Percentiles rank a stretch among this genome's conserved stretches.
These are phyloP conservation scores for Magnolia changhungtana DNA, from an alignment of 164 flowering plant species.

Conservation along the genomic window DNA sequence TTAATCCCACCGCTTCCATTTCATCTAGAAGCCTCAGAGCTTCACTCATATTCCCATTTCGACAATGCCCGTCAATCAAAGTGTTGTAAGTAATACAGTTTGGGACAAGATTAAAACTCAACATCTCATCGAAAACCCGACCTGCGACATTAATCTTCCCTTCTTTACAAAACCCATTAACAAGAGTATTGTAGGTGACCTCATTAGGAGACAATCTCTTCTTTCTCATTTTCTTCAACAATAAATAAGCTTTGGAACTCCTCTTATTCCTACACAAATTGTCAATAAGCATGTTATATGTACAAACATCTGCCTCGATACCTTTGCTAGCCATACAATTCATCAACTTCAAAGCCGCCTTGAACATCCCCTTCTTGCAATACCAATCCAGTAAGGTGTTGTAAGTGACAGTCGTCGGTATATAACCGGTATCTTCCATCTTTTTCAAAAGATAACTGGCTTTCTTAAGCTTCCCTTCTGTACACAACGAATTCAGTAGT, in stretches of 20 bases:
- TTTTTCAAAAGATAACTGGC: slow-evolving; percentile 57
- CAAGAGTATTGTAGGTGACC: slow-evolving; percentile 69
- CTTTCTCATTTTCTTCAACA: slow-evolving; percentile 74
- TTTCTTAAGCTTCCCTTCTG: slow-evolving; percentile 60
- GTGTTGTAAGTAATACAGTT: slow-evolving; percentile 62
- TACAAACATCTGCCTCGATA: slow-evolving; percentile 64
- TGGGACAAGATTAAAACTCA: slow-evolving; percentile 43
- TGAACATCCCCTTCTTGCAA: slow-evolving; percentile 71
- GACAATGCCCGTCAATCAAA: slow-evolving; percentile 63
- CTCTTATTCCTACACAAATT: slow-evolving; percentile 54
- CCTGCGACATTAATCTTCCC: slow-evolving; percentile 60
- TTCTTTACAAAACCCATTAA: slow-evolving; percentile 75
- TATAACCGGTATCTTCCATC: slow-evolving; percentile 74
- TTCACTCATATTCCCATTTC: slow-evolving; percentile 46
- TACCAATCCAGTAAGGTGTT: slow-evolving; percentile 79
- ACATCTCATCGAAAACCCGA: slow-evolving; percentile 61
- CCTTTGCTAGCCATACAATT: slow-evolving; percentile 65
- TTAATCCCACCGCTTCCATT: slow-evolving; percentile 56
- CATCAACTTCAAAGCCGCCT: slow-evolving; percentile 57
- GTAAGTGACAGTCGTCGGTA: slow-evolving; percentile 58
- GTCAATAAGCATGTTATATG: slow-evolving; percentile 70
- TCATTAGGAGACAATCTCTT: slow-evolving; percentile 54
- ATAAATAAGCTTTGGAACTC: slow-evolving; percentile 67
- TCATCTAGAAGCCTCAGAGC: slow-evolving; percentile 48
- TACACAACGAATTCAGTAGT: slow-evolving; percentile 52